phyloP scores from a whole-genome alignment of 192 early-diverging fungal genomes.

The Radiomyces spectabilis region DNA sequence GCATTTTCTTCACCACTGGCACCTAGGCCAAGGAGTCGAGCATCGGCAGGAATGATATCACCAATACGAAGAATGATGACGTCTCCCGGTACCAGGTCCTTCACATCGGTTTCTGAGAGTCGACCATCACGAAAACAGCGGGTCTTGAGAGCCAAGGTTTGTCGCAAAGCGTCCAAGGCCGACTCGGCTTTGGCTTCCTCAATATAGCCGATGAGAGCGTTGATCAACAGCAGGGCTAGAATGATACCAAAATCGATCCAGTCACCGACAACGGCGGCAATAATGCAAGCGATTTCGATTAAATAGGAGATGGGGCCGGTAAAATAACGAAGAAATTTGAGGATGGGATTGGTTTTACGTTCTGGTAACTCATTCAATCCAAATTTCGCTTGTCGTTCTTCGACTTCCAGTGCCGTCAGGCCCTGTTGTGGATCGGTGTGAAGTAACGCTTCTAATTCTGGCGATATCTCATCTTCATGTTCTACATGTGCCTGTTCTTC shows the following conservation, averaged over 20 bases:
- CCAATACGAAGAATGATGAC: slow-evolving; percentile 77
- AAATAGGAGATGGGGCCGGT: slow-evolving; percentile 79
- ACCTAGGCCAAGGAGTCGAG: slow-evolving; percentile 63
- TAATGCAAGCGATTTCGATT: slow-evolving; percentile 80
- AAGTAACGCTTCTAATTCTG: slow-evolving; percentile 70
- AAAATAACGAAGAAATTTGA: slow-evolving; percentile 80
- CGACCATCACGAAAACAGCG: slow-evolving; percentile 73
- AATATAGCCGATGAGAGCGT: slow-evolving; percentile 88
- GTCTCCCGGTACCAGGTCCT: slow-evolving; percentile 79
- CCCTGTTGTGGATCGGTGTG: slow-evolving; percentile 77
- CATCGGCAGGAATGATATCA: slow-evolving; percentile 90
- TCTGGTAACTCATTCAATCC: slow-evolving; percentile 79
- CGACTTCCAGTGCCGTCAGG: slow-evolving; percentile 59
- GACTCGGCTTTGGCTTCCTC: slow-evolving; percentile 93
- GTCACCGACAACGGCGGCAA: slow-evolving; percentile 60
- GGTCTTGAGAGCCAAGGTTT: slow-evolving; percentile 86
- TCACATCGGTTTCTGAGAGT: slow-evolving; percentile 60
- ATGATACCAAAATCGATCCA: slow-evolving; percentile 83
- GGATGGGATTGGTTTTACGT: slow-evolving; percentile 70
- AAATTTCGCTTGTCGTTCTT: slow-evolving; percentile 60
- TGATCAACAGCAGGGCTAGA: slow-evolving; percentile 68
- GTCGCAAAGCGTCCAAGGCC: slow-evolving; percentile 89
- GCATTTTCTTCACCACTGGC: slow-evolving; percentile 62
- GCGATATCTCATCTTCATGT: slow-evolving; percentile 66
- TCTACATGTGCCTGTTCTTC: slow-evolving; percentile 67